Evolutionary conservation across 192 early-diverging fungal genomes (phyloP), one percentile per base, ranked within the genome.

Genomic region (Linnemannia hyalina): DNA sequence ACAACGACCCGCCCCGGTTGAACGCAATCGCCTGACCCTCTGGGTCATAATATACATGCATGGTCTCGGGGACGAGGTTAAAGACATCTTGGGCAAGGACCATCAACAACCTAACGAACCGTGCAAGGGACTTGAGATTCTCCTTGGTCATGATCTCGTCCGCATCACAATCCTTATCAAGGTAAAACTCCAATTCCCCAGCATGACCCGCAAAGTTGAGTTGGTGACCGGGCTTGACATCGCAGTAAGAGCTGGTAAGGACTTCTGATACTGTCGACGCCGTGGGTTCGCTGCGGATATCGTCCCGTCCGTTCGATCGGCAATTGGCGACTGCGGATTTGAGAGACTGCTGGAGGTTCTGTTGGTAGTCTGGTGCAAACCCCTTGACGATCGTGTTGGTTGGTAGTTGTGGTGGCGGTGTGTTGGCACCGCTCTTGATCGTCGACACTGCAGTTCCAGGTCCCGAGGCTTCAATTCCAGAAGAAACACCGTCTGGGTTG

Each of bases 31-130:
- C 91, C 1, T 88, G 75, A 3, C 95, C 95, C 41, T 90, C 81
- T 2, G 77, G 74, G 88, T 98, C 97, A 82, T 91, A 97, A 73
- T 93, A 98, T 20, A 98, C 90, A 73, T 97, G 95, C 35, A 98
- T 80, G 0, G 92, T 88, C 32, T 84, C 76, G 0, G 80, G 68
- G 9, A 82, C 74, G 1, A 97, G 54, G n/a, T 89, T 88, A 90
- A 97, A 97, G 29, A 97, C 95, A 1, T 82, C 89, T 49, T 81
- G 78, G 0, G 81, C 83, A 0, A 94, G 80, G 0, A 74, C 72
- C 54, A 76, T 88, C n/a, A 93, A 55, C 9, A 94, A 29, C 22
- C 55, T 47, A 11, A 87, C 87, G 70, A 94, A 93, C 10, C 75
- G 78, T 0, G 71, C 70, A 74, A 94, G 65, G 0, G 82, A 78